These are phyloP conservation scores for Lactarius vividus DNA, from an alignment of 768 basidiomycete genomes.

Conservation along the genomic window DNA sequence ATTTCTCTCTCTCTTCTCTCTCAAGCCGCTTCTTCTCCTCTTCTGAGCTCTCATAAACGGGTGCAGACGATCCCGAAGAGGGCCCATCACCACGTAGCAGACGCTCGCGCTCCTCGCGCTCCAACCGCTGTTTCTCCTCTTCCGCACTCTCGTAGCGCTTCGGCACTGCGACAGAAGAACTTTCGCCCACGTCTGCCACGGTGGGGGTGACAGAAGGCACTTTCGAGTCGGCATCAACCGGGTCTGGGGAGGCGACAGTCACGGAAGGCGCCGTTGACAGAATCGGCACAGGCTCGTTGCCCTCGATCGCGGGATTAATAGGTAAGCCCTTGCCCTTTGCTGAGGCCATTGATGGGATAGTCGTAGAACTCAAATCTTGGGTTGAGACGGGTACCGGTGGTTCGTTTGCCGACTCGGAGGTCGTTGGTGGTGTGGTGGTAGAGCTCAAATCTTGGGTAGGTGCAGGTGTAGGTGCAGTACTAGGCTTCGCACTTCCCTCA, in stretches of 20 bases:
- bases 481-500: constrained; percentile 11
- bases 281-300: constrained; percentile 34
- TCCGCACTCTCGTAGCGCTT: constrained; percentile 48
- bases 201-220: constrained; percentile 50
- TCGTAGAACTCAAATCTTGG: constrained; percentile 12
- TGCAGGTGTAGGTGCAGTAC: constrained; percentile 13
- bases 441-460: constrained; percentile 5
- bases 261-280: constrained; percentile 25
- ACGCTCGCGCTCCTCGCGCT: constrained; percentile 51
- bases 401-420: constrained; percentile 32
- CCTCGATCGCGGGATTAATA: constrained; percentile 34
- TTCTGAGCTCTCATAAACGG: constrained; percentile 46
- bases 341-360: constrained; percentile 27
- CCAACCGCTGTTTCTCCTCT: constrained; percentile 64
- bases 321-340: constrained; percentile 33
- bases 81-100: constrained; percentile 34
- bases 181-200: constrained; percentile 66
- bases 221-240: constrained; percentile 31
- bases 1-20: constrained; percentile 62
- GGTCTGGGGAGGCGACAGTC: constrained; percentile 34
- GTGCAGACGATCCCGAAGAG: constrained; percentile 19
- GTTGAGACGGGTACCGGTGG: constrained; percentile 9
- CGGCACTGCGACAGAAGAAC: constrained; percentile 13
- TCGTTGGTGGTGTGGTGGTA: constrained; percentile 1
- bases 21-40: constrained; percentile 63